Evolutionary conservation across 352 stramenopile species (phyloP), one percentile per base, ranked within the genome.

Genomic region (Phytophthora parvispora): DNA sequence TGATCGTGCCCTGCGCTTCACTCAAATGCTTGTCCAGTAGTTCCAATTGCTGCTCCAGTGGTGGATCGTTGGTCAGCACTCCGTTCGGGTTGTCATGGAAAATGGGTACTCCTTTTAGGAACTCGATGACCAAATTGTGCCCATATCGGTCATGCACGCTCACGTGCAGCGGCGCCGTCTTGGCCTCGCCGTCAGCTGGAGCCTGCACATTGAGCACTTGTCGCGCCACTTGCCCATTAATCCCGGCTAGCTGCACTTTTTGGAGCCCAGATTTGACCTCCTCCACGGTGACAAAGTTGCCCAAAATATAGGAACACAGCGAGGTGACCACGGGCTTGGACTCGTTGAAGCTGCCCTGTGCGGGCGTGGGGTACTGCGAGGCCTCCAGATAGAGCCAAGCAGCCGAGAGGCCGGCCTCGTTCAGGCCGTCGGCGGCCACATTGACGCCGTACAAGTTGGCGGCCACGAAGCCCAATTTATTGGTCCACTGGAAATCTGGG

Each of bases 21-120:
- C 22, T 53, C 34, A 69, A 42, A 58, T 76, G 69, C 4, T 69
- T 69, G 24, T 73, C 69, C 2, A 93, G 58, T 3, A 74, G 54
- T 1, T 60, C 50, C 1, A 90, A 66, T 32, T 93, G 84, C 29
- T 87, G 42, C 25, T 79, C 34, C 2, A 93, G 69, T 12, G 83
- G 81, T 12, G 87, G 87, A 15, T 87, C 83, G 69, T 93, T 94
- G 5, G 84, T 94, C 40, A 94, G 61, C 48, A 94, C 87, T 4
- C 72, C 69, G 55, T 87, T 88, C 9, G 78, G 59, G 62, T 93
- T 93, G 50, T 93, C 81, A 56, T 91, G 81, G 2, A 93, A 60
- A 31, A 81, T 72, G 15, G 78, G 56, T 47, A 81, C 56, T 15
- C 87, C 84, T 13, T 90, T 36, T 25, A 94, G 62, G 48, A 93